A percentile compares a stretch with the other conserved stretches of the same genome.
Conservation (phyloP, 257 asterid species). For the Coffea eugenioides region DNA sequence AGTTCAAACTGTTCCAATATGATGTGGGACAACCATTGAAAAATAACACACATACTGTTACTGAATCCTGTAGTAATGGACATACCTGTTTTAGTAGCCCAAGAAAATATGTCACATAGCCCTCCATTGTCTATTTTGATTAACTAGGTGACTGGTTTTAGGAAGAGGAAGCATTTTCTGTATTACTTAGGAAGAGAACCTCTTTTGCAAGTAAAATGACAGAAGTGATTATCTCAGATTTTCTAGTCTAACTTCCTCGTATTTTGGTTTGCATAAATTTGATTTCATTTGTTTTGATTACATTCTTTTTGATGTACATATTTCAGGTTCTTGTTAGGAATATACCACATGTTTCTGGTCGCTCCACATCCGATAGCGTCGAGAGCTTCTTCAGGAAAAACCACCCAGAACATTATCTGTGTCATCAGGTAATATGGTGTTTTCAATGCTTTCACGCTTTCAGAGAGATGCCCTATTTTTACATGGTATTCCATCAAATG, state of each 20-base stretch:
- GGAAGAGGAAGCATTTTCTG: neutral
- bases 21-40: neutral
- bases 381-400: slow-evolving; percentile 73
- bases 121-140: neutral
- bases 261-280: neutral
- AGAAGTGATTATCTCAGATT: neutral
- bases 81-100: neutral
- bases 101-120: neutral
- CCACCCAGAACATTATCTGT: slow-evolving; percentile 85
- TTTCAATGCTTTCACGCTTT: neutral
- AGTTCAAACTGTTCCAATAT: neutral
- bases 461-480: neutral
- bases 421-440: slow-evolving; percentile 73
- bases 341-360: slow-evolving; percentile 72
- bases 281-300: neutral
- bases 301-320: neutral
- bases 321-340: slow-evolving; percentile 90
- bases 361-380: slow-evolving; percentile 64
- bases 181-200: too few species aligned
- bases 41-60: neutral
- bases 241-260: neutral
- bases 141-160: neutral
- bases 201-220: neutral
- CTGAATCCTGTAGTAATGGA: too few species aligned
- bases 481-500: neutral